Base-by-base conservation (phyloP, 164 flowering plant species). In the Annona cherimola region DNA sequence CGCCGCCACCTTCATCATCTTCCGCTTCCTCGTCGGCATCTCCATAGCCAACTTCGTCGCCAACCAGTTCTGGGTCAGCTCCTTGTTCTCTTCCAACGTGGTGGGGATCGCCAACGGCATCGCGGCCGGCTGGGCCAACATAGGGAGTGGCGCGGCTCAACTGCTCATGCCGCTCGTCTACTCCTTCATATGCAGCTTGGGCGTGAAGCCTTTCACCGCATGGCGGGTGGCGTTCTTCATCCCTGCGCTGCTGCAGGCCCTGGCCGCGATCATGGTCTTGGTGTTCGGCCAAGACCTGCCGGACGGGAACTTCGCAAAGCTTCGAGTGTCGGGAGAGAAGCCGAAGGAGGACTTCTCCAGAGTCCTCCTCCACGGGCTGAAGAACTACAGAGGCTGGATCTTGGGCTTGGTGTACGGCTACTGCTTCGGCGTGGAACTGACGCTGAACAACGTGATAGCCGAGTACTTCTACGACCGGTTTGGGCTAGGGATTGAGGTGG, bases 21-120 rank as follows among this genome's bases (percentile, higher is more conserved):
- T 81, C 1, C 92, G 97, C 5, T 93, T 93, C 76, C 79, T 89
- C 79, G 87, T 88, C 4, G 94, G 96, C n/a, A 84, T 93, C 80
- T 91, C 95, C 4, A 77, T 93, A 0, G 87, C 92, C 67, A 93
- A 88, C 55, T 93, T 93, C 66, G 98, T 93, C 35, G 91, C 94
- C 1, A 85, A 89, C 16, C 95, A 91, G 63, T 93, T 81, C 84
- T 92, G 98, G 98, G 89, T 90, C 95, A 93, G 97, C 83, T 85
- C 93, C 65, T 86, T 91, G 92, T 91, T 93, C 81, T 85, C 90
- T 1, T 71, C 83, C n/a, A 54, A 67, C 0, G 86, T 91, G 1
- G 90, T 91, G 0, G 94, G 96, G 35, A 62, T 87, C 2, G 96
- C 94, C 19, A 93, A 93, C 62, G 94, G 90, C 1, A 16, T 89